Evolutionary conservation across 768 basidiomycete species (phyloP), one percentile per base, ranked within the genome.

Genomic region (Termitomyces sp.): DNA sequence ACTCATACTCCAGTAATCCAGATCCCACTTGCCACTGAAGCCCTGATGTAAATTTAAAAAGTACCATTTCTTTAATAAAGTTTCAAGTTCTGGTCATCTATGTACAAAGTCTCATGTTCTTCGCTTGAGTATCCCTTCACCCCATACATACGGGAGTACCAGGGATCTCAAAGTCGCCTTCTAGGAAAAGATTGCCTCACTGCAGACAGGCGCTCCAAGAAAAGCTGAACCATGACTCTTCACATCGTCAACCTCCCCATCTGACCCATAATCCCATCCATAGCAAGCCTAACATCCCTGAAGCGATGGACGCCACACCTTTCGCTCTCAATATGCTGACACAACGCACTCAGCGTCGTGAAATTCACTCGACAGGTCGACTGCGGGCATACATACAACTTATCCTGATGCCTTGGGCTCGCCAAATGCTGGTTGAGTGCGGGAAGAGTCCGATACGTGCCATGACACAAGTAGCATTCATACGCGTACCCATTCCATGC

Each of bases 391-490:
- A 76, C 62, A 63, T 84, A 88, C 2, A 78, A 72, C 65, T 72
- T 76, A 1, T 77, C 73, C 60, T 77, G 68, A 64, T 88, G 88
- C 3, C 64, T 71, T 2, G 88, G 84, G 68, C 87, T 88, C 51
- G 76, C 73, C 45, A 89, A 74, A 63, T 90, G 89, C 60, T 78
- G 73, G 63, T 90, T 86, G 51, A 90, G 75, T 7, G 68, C 71
- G 0, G 16, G 11, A 13, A 87, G 75, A 0, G 71, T 63, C 51
- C 62, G 30, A 62, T 77, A 84, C 13, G 51, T 61, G 22, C 53
- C 56, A 66, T 82, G 76, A 66, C 88, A 89, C 26, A 90, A 68
- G 64, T 82, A 81, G 68, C 87, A 90, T 68, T 90, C 86, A 66
- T 75, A 90, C 5, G 61, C 71, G 5, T 0, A 5, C 0, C 77